Base-by-base conservation (phyloP, 2,329 filamentous ascomycete genomes). In the Colletotrichum cuscutae region DNA sequence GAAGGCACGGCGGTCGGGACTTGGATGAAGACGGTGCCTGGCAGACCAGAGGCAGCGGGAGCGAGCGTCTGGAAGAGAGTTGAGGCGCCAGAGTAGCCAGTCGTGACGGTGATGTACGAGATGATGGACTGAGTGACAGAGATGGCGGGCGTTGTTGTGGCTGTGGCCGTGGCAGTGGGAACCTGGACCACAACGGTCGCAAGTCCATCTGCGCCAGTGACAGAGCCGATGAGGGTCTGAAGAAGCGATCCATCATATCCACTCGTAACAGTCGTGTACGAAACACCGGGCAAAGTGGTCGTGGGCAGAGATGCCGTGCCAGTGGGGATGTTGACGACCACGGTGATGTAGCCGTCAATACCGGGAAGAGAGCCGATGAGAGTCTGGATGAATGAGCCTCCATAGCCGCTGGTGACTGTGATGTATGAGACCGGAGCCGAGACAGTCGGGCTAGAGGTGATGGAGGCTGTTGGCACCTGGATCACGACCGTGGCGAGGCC, bases 31-130 rank as follows among this genome's bases (percentile, higher is more conserved):
- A 72, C 32, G 5, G 69, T 72, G 13, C 69, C 69, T 9, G 69
- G 69, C 7, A 72, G 59, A 8, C 69, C 69, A 53, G 69, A 72
- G 11, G 69, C 69, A 12, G 69, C 58, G 6, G 69, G 69, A 9
- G 59, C 65, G 2, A 72, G 12, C 3, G 69, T 72, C 13, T 64
- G 65, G 13, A 49, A 46, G n/a, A 69, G 24, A 3, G 69, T 64
- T 9, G 37, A 30, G 1, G 58, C 56, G 4, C 69, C 69, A n/a
- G 4, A n/a, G n/a, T 72, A 72, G 12, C 30, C 53, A 7, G 69
- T 72, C 5, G 69, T 69, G 24, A 72, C 53, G 2, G 69, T 72
- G 32, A 72, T 64, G 42, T 72, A 72, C 19, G 69, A 72, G 15
- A 69, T 46, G 13, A 68, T 53, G 52, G 56, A 49, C 65, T 68